Evolutionary conservation across 768 basidiomycete genomes (phyloP), one percentile per base, ranked within the genome.

Genomic region (Xerocomellus dryophilus): DNA sequence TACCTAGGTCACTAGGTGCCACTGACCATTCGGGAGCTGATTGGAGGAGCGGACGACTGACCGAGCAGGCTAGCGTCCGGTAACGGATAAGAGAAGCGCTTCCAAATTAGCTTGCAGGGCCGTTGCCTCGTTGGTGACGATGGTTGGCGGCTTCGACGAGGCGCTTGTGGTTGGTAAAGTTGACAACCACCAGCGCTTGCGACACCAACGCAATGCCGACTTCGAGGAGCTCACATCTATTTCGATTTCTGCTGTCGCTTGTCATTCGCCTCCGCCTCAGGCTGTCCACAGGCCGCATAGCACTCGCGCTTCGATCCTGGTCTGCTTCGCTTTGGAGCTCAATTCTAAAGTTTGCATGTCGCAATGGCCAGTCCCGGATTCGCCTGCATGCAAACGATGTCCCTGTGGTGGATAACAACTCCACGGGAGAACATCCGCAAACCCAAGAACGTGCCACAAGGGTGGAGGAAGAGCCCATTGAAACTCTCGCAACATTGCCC

Each of bases 401-500:
- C 9, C 46, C 49, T 1, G 15, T 10, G 15, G 12, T 8, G 20
- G 31, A 8, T 41, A 39, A 14, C 21, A 25, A 7, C 15, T 9
- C 15, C 36, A 38, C 0, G 7, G n/a, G 34, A 35, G 45, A n/a
- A 35, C 42, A 0, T 34, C 32, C 29, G 9, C 21, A 36, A 21
- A 7, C 0, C 10, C 23, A 20, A 10, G 17, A 27, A 18, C 27
- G 1, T n/a, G 4, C 12, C 7, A 27, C 2, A 38, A 10, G 10
- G 1, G 35, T 11, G n/a, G 38, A 14, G 5, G 29, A 42, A 47
- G 47, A 45, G 7, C 8, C 18, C 35, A 11, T 6, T 0, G 41
- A 20, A 9, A 61, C 58, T 25, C 61, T 48, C 35, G 45, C 58
- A 42, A n/a, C 45, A 20, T n/a, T 39, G 4, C 54, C 54, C 3